Evolutionary conservation across 2,329 filamentous ascomycete species (phyloP), one percentile per base, ranked within the genome.

Genomic region (Pseudohalonectria lignicola): DNA sequence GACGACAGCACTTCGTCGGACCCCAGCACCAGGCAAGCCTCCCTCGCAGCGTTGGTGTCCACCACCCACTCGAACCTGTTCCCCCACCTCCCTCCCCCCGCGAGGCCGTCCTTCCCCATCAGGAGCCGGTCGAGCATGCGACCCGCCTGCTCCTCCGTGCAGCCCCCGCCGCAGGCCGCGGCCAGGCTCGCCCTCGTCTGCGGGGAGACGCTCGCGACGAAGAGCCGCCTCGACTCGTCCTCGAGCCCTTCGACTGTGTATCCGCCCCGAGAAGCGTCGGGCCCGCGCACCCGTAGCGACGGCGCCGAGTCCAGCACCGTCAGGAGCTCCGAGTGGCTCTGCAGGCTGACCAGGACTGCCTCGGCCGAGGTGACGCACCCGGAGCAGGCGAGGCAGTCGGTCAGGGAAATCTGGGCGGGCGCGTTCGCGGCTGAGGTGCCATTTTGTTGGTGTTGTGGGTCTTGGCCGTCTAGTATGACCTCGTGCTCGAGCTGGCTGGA

Each of bases 281-380:
- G 54, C 3, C 54, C 52, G 11, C 52, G 45, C 34, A 67, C 45
- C 33, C 54, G 60, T 26, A 77, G 54, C 2, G 62, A 66, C 2
- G 76, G 73, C 12, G 67, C 74, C 4, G 75, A 67, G 54, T 95
- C 86, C 23, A 98, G 73, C 5, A 84, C 82, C 42, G 74, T 76
- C 35, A 98, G 69, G 7, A 98, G 88, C 61, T 98, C 92, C 28
- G 79, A 76, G 59, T 98, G 92, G 48, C 86, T 94, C 61, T 98
- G 92, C 39, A 98, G 64, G 41, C 85, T 92, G 37, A 98, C 87
- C 31, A 98, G 76, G n/a, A 98, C 86, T 13, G 92, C 92, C 63
- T 98, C 92, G 34, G 92, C 92, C 5, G 88, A 94, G 16, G 92
- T 98, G 37, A 98, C 92, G 59, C 92, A 98, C 38, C 92, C 92